A percentile compares a stretch with the other conserved stretches of the same genome.
phyloP scores from a whole-genome alignment of 2,329 filamentous ascomycete genomes.

The Cercospora citrullina region DNA sequence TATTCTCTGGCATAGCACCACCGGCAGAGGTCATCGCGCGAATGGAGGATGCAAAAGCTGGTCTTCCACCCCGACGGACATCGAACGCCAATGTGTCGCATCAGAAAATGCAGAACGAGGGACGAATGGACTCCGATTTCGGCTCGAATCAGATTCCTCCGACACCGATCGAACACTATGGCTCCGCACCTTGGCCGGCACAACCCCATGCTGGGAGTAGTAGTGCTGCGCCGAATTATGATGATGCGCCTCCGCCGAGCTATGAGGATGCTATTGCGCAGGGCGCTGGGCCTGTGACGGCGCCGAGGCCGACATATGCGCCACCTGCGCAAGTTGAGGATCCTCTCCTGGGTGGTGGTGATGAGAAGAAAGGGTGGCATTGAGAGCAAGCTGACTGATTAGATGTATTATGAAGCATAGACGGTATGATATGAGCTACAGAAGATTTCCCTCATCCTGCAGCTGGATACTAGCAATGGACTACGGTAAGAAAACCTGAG shows the following conservation, averaged over 20 bases:
- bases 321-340: conserved; percentile 43
- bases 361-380: conserved; percentile 38
- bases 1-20: conserved; percentile 86
- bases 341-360: conserved; percentile 27
- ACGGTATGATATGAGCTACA: not conserved
- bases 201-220: conserved; percentile 10
- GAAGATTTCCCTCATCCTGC: too few relatives aligned
- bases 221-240: conserved; percentile 23
- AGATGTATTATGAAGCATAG: not conserved
- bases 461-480: not conserved
- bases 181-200: conserved; percentile 15
- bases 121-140: conserved; percentile 27
- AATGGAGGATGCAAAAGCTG: conserved; percentile 45
- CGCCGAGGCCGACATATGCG: conserved; percentile 66
- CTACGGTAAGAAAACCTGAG: not conserved
- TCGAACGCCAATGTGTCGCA: conserved; percentile 25
- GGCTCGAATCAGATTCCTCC: conserved; percentile 31
- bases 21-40: conserved; percentile 73
- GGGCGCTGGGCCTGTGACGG: conserved; percentile 71
- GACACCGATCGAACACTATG: conserved; percentile 26
- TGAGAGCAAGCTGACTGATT: not conserved
- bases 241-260: conserved; percentile 76
- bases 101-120: conserved; percentile 32
- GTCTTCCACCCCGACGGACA: not conserved
- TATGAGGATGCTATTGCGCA: conserved; percentile 92